phyloP scores from a whole-genome alignment of 345 rosid species.

The Limnanthes douglasii region DNA sequence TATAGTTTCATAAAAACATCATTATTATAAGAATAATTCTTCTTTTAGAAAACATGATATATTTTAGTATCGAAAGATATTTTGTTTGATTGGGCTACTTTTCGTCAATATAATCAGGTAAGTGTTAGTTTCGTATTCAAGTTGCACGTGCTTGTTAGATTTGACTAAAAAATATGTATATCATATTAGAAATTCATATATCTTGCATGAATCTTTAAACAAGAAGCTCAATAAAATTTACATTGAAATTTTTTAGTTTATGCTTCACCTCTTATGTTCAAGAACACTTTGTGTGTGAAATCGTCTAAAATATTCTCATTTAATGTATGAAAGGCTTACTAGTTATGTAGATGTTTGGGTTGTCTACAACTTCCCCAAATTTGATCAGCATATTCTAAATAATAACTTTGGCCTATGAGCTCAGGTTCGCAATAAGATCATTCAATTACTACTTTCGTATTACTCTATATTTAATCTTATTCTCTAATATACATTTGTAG shows the following conservation, averaged over 20 bases:
- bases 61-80: constrained; percentile 85
- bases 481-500: no score
- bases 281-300: constrained; percentile 98
- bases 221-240: constrained; percentile 35
- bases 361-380: constrained; percentile 60
- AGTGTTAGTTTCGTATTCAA: constrained; percentile 3
- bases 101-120: constrained; percentile 76
- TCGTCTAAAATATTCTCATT: constrained; percentile 85
- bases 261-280: constrained; percentile 65
- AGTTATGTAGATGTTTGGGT: constrained; percentile 94
- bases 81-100: constrained; percentile 73
- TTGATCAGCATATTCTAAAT: constrained; percentile 63
- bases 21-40: constrained; percentile 80
- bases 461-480: no score
- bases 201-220: constrained; percentile 44
- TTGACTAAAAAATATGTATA: no score
- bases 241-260: constrained; percentile 72
- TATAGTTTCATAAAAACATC: constrained; percentile 87
- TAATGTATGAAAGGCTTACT: constrained; percentile 92
- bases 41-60: constrained; percentile 79
- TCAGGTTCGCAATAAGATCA: no score
- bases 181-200: not conserved
- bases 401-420: no score
- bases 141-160: not conserved
- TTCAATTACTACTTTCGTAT: no score